Percentiles rank a stretch among this genome's conserved stretches.
These are phyloP conservation scores for Amphichorda felina DNA, from an alignment of 2,329 filamentous ascomycete species.

Conservation along the genomic window DNA sequence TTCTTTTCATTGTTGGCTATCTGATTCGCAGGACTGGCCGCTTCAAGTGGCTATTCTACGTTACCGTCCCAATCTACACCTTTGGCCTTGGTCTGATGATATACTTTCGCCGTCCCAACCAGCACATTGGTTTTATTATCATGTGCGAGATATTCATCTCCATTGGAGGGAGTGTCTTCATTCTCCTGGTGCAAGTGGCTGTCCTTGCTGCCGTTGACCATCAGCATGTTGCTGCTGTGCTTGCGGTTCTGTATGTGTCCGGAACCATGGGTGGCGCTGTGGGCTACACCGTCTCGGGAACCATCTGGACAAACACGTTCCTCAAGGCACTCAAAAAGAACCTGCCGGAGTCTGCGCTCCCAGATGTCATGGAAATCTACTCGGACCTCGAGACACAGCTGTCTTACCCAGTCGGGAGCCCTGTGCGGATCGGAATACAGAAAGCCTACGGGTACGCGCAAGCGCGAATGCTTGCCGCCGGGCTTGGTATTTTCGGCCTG, in stretches of 20 bases:
- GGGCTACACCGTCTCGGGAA: conserved; percentile 28
- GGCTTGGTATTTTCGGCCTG: conserved; percentile 15
- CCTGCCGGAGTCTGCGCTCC: conserved; percentile 22
- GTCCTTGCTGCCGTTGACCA: conserved; percentile 44
- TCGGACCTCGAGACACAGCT: conserved; percentile 20
- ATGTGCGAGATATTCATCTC: conserved; percentile 43
- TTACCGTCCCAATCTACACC: conserved; percentile 39
- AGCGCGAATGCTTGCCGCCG: conserved; percentile 24
- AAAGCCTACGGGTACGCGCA: conserved; percentile 34
- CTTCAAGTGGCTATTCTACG: conserved; percentile 34
- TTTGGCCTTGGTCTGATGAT: conserved; percentile 30
- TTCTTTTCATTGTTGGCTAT: conserved; percentile 34
- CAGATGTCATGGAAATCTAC: conserved; percentile 29
- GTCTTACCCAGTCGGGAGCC: conserved; percentile 24
- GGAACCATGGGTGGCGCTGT: conserved; percentile 31
- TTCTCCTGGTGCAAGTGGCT: conserved; percentile 41
- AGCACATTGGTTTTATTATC: conserved; percentile 33
- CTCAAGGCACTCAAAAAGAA: conserved; percentile 17
- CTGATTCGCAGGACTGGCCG: conserved; percentile 30
- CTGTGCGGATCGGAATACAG: conserved; percentile 28
- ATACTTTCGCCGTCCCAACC: conserved; percentile 22
- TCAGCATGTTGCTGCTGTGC: conserved; percentile 36
- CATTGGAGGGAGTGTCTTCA: conserved; percentile 40
- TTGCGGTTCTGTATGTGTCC: conserved; percentile 31
- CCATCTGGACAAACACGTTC: conserved; percentile 31